These are phyloP conservation scores for Phallus indusiatus DNA, from an alignment of 768 basidiomycete species.

Conservation along the genomic window DNA sequence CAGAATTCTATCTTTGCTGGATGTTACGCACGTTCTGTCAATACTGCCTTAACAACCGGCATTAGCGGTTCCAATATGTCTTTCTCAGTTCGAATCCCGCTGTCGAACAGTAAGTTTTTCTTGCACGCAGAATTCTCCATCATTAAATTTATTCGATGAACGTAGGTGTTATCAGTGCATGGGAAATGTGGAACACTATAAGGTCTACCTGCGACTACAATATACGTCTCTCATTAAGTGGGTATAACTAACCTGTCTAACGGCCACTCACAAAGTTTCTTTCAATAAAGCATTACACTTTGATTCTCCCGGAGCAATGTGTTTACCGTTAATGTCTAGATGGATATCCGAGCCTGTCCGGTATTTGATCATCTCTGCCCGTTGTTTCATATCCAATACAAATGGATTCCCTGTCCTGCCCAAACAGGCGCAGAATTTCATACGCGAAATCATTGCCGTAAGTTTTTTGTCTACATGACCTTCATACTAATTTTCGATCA, in stretches of 20 bases:
- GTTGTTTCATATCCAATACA: slow-evolving; percentile 88
- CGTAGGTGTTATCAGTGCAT: slow-evolving; percentile 61
- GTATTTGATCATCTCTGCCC: slow-evolving; percentile 79
- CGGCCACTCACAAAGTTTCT: slow-evolving; percentile 8
- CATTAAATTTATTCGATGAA: slow-evolving; percentile 24
- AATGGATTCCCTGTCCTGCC: slow-evolving; percentile 97
- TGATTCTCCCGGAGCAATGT: slow-evolving; percentile 75
- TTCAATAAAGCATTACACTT: slow-evolving; percentile 72
- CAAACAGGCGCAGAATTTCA: slow-evolving; percentile 85
- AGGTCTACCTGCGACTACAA: slow-evolving; percentile 83
- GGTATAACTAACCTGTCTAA: slow-evolving; percentile 15
- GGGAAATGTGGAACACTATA: slow-evolving; percentile 99
- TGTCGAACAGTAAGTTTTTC: slow-evolving; percentile 56
- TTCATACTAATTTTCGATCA: slow-evolving; percentile 12
- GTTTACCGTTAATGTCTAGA: slow-evolving; percentile 63
- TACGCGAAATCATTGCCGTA: slow-evolving; percentile 83
- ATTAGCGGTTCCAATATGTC: slow-evolving; percentile 52
- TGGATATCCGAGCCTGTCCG: slow-evolving; percentile 94
- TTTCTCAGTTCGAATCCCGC: slow-evolving; percentile 74
- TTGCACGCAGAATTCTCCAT: slow-evolving; percentile 13
- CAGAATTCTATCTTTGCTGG: slow-evolving; percentile 73
- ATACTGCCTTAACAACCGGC: slow-evolving; percentile 58
- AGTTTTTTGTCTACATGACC: slow-evolving; percentile 22
- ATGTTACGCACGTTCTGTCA: slow-evolving; percentile 89
- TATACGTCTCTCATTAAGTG: slow-evolving; percentile 63